Conservation (phyloP, 2,329 filamentous ascomycete genomes). For the Colletotrichum lupini region DNA sequence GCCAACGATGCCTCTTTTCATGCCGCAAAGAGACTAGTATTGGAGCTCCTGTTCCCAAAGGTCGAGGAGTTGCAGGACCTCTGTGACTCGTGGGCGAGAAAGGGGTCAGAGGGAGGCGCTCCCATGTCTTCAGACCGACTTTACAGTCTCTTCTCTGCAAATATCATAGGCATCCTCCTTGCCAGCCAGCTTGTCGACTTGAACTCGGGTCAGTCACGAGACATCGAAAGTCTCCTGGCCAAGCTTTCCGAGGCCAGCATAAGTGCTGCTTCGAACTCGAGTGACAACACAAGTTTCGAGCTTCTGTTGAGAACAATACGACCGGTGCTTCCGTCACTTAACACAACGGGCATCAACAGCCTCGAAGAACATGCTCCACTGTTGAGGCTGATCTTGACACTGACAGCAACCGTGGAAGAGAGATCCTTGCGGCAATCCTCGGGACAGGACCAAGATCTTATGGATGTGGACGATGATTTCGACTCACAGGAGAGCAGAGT, state of each 20-base stretch:
- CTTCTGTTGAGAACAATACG: constrained; percentile 57
- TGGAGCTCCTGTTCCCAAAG: constrained; percentile 66
- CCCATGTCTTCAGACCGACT: constrained; percentile 65
- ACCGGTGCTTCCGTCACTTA: constrained; percentile 58
- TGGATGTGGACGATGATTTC: constrained; percentile 76
- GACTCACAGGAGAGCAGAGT: constrained; percentile 67
- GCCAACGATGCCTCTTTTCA: constrained; percentile 50
- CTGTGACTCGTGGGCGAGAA: constrained; percentile 59
- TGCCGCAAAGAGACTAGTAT: constrained; percentile 60
- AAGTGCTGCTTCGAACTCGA: constrained; percentile 51
- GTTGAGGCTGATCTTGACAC: constrained; percentile 53
- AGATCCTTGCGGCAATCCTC: constrained; percentile 46
- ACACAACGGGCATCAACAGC: constrained; percentile 47
- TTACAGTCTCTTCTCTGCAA: constrained; percentile 62
- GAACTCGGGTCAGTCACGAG: constrained; percentile 59
- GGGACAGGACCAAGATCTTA: constrained; percentile 59
- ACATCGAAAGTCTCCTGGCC: constrained; percentile 57
- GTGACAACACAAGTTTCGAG: constrained; percentile 58
- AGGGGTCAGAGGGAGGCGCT: constrained; percentile 54
- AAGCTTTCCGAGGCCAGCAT: constrained; percentile 54
- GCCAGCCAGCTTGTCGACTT: constrained; percentile 59
- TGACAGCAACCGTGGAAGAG: constrained; percentile 49
- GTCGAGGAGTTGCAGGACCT: constrained; percentile 60
- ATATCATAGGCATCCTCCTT: constrained; percentile 57
- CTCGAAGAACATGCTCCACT: constrained; percentile 54